Percentiles rank a stretch among this genome's conserved stretches.
Conservation (phyloP, 345 rosid genomes). For the Firmiana major region DNA sequence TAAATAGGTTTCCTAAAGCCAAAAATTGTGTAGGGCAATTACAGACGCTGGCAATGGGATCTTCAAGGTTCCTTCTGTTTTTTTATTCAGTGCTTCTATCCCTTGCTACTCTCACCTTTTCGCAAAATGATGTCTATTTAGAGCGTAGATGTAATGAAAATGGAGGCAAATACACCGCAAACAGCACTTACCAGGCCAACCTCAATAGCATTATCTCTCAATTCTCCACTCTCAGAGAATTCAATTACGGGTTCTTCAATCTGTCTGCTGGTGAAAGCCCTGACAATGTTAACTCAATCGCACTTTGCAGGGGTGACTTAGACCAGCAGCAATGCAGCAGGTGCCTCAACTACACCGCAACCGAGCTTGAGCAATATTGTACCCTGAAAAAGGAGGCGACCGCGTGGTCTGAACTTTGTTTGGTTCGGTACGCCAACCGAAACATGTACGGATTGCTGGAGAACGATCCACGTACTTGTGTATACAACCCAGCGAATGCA, state of each 20-base stretch:
- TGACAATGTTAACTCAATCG: not conserved
- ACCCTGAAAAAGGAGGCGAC: no score
- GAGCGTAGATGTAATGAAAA: not conserved
- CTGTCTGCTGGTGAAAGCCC: not conserved
- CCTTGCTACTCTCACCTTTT: not conserved
- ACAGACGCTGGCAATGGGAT: not conserved
- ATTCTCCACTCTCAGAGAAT: not conserved
- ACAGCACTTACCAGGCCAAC: not conserved
- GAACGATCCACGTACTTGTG: no score
- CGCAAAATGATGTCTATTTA: not conserved
- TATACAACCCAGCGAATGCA: no score
- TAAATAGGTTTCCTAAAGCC: no score
- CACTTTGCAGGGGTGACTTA: not conserved
- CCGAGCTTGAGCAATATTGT: no score
- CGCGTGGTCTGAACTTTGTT: no score
- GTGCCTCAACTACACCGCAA: constrained; percentile 25
- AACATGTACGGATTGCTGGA: no score
- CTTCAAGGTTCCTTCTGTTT: not conserved
- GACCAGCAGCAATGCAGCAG: not conserved
- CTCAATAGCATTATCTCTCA: not conserved
- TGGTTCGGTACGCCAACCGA: no score
- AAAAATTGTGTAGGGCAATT: not conserved
- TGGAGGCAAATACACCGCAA: not conserved
- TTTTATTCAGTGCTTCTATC: not conserved
- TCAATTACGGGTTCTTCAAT: constrained; percentile 3